These are phyloP conservation scores for Pichia norvegensis DNA, from an alignment of 1,139 yeast species.

Conservation along the genomic window DNA sequence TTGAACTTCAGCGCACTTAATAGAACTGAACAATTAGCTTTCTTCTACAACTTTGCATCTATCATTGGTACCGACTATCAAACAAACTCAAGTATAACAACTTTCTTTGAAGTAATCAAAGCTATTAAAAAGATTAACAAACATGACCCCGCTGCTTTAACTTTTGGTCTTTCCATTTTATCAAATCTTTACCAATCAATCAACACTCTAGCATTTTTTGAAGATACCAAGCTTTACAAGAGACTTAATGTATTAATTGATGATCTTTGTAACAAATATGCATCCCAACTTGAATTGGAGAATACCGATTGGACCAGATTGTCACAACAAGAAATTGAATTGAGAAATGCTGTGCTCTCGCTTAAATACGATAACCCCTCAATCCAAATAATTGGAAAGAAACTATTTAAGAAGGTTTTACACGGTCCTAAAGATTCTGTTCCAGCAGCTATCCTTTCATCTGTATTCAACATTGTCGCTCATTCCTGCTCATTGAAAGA, in stretches of 20 bases:
- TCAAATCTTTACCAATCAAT: slow-evolving; percentile 29
- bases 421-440: slow-evolving; percentile 44
- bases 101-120: slow-evolving; percentile 29
- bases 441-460: slow-evolving; percentile 40
- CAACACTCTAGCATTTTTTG: slow-evolving; percentile 23
- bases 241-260: slow-evolving; percentile 18
- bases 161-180: slow-evolving; percentile 30
- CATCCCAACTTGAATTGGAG: slow-evolving; percentile 22
- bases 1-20: slow-evolving; percentile 23
- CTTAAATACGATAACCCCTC: slow-evolving; percentile 29
- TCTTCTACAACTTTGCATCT: slow-evolving; percentile 35
- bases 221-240: slow-evolving; percentile 26
- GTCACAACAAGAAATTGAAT: slow-evolving; percentile 31
- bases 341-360: slow-evolving; percentile 36
- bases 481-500: slow-evolving; percentile 37
- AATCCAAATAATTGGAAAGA: slow-evolving; percentile 31
- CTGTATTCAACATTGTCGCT: slow-evolving; percentile 31
- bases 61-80: slow-evolving; percentile 27
- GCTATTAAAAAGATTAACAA: slow-evolving; percentile 24
- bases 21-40: slow-evolving; percentile 30
- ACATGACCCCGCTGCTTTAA: slow-evolving; percentile 17
- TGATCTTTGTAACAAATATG: slow-evolving; percentile 19
- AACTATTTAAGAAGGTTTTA: slow-evolving; percentile 38
- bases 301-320: slow-evolving; percentile 18
- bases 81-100: slow-evolving; percentile 27